Base-by-base conservation (phyloP, 768 basidiomycete genomes). In the Psilocybe tampanensis region DNA sequence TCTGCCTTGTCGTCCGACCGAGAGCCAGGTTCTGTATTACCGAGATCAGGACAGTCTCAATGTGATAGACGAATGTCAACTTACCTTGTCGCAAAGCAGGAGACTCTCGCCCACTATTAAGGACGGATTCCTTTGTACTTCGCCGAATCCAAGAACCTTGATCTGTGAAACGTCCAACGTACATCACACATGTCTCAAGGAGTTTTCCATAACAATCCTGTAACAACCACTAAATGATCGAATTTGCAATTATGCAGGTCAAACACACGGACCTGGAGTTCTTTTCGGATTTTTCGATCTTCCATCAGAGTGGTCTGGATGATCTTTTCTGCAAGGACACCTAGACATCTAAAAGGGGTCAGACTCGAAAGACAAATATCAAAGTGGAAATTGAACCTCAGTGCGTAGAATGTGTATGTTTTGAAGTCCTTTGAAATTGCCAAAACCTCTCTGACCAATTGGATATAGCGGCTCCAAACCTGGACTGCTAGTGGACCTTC, bases 401-500 rank as follows among this genome's bases (percentile, higher is more conserved):
- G 75, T 11, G 86, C 79, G 12, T 88, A 80, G 70, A 89, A 94
- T 12, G 86, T 78, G 56, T 91, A 87, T 0, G 80, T 61, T 60
- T 88, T 90, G 71, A 88, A 90, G 26, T 89, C 86, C 24, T 86
- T 81, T 19, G 85, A 75, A 48, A 76, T 82, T 36, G 76, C 79
- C n/a, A 84, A 72, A 19, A 96, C 70, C 21, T 98, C 95, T 66
- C 89, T 92, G 7, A 86, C 83, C 42, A 98, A 76, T 47, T 86
- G 83, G 60, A 92, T 75, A 65, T 88, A 88, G 18, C 92, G 83
- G 42, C 75, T 71, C 96, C 96, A 98, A 18, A 98, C 90, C 73
- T 98, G 97, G 11, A 95, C 79, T 2, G 93, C 95, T 33, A 97
- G 75, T 0, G 97, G 93, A 0, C 94, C 93, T 70, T 98, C 97